Evolutionary conservation across 2,329 filamentous ascomycete genomes (phyloP).

Genomic region (Diaporthe citriasiana): DNA sequence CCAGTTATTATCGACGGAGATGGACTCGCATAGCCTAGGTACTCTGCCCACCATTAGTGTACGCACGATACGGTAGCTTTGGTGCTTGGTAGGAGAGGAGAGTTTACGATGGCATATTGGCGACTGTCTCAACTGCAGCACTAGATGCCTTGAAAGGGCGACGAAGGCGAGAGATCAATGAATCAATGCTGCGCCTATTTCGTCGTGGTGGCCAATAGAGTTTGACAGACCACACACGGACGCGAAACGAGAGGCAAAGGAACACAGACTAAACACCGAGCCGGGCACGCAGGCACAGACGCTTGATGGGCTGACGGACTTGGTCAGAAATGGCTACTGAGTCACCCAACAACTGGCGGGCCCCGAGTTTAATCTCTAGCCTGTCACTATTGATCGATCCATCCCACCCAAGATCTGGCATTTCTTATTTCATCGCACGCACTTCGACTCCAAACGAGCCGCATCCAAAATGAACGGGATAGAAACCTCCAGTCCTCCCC

Average conservation of each 20-base stretch:
- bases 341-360: slow-evolving; percentile 6
- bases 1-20: slow-evolving; percentile 12
- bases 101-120: too few relatives aligned
- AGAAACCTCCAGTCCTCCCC: too few relatives aligned
- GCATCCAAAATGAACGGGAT: neutral
- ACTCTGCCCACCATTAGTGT: neutral
- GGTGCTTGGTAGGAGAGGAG: neutral
- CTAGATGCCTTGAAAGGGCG: too few relatives aligned
- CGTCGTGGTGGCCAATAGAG: neutral
- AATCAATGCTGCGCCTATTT: neutral
- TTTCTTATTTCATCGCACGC: neutral
- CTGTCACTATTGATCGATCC: slow-evolving; percentile 23
- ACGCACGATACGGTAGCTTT: neutral
- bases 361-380: neutral
- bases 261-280: slow-evolving; percentile 14
- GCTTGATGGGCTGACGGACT: neutral
- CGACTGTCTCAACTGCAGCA: neutral
- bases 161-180: slow-evolving; percentile 4
- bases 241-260: neutral
- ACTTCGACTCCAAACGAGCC: neutral
- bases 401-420: slow-evolving; percentile 28
- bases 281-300: slow-evolving; percentile 9
- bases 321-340: slow-evolving; percentile 4
- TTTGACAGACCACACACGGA: neutral
- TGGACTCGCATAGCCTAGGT: neutral